phyloP scores from a whole-genome alignment of 2,329 filamentous ascomycete genomes.

The Clonostachys byssicola region DNA sequence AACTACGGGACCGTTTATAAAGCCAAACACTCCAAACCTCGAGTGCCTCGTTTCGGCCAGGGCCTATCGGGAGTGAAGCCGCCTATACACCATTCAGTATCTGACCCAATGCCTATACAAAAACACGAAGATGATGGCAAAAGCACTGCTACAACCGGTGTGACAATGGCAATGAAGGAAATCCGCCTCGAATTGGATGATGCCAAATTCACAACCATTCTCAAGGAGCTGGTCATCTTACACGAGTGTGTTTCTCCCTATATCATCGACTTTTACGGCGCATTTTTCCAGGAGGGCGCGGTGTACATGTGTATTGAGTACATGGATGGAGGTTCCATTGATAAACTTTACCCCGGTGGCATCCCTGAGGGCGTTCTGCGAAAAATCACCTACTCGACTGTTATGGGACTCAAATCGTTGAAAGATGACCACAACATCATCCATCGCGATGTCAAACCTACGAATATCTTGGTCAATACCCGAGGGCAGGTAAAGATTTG shows the following conservation, averaged over 20 bases:
- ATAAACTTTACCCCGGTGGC: slow-evolving; percentile 89
- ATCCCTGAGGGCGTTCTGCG: slow-evolving; percentile 83
- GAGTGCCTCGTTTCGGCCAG: slow-evolving; percentile 52
- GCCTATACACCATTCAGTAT: slow-evolving; percentile 25
- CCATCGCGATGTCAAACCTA: slow-evolving; percentile 96
- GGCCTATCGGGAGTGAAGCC: slow-evolving; percentile 48
- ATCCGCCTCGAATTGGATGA: slow-evolving; percentile 94
- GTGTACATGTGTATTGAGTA: slow-evolving; percentile 99
- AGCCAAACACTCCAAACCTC: slow-evolving; percentile 69
- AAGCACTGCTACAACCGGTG: slow-evolving; percentile 56
- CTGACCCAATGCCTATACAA: slow-evolving; percentile 18
- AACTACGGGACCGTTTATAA: slow-evolving; percentile 99
- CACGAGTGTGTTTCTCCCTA: slow-evolving; percentile 93
- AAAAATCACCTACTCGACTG: slow-evolving; percentile 86
- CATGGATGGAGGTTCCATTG: slow-evolving; percentile 97
- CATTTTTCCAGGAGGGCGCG: slow-evolving; percentile 97
- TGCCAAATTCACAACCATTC: slow-evolving; percentile 92
- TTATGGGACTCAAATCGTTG: slow-evolving; percentile 85
- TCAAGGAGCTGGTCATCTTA: slow-evolving; percentile 95
- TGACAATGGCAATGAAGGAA: slow-evolving; percentile 99
- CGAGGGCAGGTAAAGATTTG: slow-evolving; percentile 94
- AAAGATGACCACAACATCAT: slow-evolving; percentile 99
- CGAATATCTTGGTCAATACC: slow-evolving; percentile 93
- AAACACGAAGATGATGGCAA: slow-evolving; percentile 12
- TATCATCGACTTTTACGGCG: slow-evolving; percentile 98